These are phyloP conservation scores for Zasmidium citrigriseum DNA, from an alignment of 2,329 filamentous ascomycete species.

Conservation along the genomic window DNA sequence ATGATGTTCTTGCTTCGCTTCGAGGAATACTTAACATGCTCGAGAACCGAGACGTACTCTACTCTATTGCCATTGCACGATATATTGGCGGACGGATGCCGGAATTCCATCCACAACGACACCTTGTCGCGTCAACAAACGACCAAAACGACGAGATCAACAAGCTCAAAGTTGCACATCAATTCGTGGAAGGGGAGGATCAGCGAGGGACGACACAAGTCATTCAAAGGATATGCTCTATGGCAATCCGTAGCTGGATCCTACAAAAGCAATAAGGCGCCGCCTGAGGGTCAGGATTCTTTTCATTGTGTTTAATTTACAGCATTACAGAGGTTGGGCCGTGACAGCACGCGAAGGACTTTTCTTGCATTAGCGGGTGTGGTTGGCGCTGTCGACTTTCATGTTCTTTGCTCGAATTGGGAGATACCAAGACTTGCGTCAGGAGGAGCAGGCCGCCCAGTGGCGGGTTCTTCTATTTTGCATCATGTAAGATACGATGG, in stretches of 20 bases:
- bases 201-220: constrained; percentile 49
- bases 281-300: background rate
- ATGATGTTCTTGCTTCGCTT: constrained; percentile 65
- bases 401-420: background rate
- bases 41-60: constrained; percentile 88
- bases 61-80: constrained; percentile 80
- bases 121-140: constrained; percentile 26
- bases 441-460: background rate
- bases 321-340: background rate
- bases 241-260: constrained; percentile 49
- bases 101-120: constrained; percentile 39
- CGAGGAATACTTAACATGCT: constrained; percentile 73
- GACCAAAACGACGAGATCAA: constrained; percentile 43
- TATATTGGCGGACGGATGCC: constrained; percentile 65
- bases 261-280: constrained; percentile 31
- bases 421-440: background rate
- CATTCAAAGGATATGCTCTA: constrained; percentile 50
- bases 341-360: background rate
- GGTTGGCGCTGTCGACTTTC: background rate
- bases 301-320: constrained; percentile 2
- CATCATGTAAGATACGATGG: background rate
- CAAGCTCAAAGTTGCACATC: constrained; percentile 51
- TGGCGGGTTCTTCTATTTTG: background rate
- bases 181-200: constrained; percentile 50
- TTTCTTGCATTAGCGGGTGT: background rate